A percentile compares a stretch with the other conserved stretches of the same genome.
phyloP scores from a whole-genome alignment of 2,329 filamentous ascomycete species.

The Zymoseptoria tritici region DNA sequence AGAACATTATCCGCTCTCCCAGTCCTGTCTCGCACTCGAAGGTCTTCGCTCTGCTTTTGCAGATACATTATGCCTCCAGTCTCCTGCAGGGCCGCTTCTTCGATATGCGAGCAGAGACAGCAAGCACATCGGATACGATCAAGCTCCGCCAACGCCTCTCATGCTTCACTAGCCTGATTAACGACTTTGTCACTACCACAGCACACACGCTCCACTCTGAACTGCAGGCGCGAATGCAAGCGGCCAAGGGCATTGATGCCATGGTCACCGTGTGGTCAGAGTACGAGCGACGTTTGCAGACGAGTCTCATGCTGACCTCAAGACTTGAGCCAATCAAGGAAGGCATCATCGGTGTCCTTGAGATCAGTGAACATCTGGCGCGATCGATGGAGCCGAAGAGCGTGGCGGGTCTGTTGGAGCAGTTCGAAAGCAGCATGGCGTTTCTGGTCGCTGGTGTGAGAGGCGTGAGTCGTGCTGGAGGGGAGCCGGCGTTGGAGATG shows the following conservation, averaged over 20 bases:
- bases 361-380: conserved; percentile 53
- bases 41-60: conserved; percentile 68
- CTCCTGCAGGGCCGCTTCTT: conserved; percentile 51
- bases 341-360: conserved; percentile 66
- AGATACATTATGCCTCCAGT: conserved; percentile 64
- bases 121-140: conserved; percentile 35
- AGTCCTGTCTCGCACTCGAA: conserved; percentile 61
- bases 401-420: conserved; percentile 55
- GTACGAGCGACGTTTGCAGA: conserved; percentile 56
- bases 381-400: conserved; percentile 16
- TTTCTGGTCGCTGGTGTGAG: conserved; percentile 69
- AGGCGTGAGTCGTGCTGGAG: conserved; percentile 66
- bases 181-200: conserved; percentile 67
- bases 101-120: conserved; percentile 15
- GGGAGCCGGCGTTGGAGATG: conserved; percentile 68
- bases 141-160: conserved; percentile 54
- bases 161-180: conserved; percentile 69
- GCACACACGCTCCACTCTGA: conserved; percentile 53
- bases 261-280: conserved; percentile 65
- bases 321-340: conserved; percentile 64
- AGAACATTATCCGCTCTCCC: conserved; percentile 64
- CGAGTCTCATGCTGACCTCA: conserved; percentile 61
- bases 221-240: conserved; percentile 51
- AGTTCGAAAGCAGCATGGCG: conserved; percentile 58
- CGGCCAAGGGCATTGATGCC: conserved; percentile 65